phyloP scores from a whole-genome alignment of 2,329 filamentous ascomycete genomes.

The Colletotrichum neosansevieriae region DNA sequence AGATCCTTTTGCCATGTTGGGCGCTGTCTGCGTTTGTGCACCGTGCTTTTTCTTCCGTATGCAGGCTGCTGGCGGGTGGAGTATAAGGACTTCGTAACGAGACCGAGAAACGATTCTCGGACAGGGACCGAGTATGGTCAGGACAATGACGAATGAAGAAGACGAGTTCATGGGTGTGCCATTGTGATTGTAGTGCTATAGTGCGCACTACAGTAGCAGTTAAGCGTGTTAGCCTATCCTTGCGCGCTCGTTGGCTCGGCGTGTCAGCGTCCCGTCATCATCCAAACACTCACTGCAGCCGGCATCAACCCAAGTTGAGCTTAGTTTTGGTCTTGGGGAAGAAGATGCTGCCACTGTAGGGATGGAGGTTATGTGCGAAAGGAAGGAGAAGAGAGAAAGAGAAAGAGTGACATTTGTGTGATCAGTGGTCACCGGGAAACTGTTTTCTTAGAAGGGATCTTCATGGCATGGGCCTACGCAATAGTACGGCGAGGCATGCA shows the following conservation, averaged over 20 bases:
- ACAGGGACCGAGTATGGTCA: neutral
- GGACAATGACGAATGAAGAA: neutral
- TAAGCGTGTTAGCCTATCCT: neutral
- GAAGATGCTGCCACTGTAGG: neutral
- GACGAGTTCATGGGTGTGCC: neutral
- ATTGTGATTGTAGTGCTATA: neutral
- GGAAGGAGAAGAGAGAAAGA: neutral
- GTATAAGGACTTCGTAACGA: too few relatives aligned
- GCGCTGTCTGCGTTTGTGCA: too few relatives aligned
- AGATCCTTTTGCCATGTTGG: too few relatives aligned
- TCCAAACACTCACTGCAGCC: slow-evolving; percentile 24
- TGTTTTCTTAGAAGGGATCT: slow-evolving; percentile 11
- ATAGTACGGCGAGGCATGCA: slow-evolving; percentile 11
- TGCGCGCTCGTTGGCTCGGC: slow-evolving; percentile 19
- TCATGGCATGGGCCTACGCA: slow-evolving; percentile 14
- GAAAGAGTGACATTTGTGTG: neutral
- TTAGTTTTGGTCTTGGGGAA: neutral
- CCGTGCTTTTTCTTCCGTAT: neutral
- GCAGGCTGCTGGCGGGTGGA: neutral
- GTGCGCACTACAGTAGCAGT: neutral
- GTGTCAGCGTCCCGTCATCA: slow-evolving; percentile 17
- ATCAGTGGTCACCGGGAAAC: slow-evolving; percentile 2
- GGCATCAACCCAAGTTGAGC: slow-evolving; percentile 21
- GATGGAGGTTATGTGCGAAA: neutral
- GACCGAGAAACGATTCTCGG: neutral